Percentiles rank a stretch among this genome's conserved stretches.
These are phyloP conservation scores for Microsporum ferrugineum DNA, from an alignment of 2,329 filamentous ascomycete genomes.

Conservation along the genomic window DNA sequence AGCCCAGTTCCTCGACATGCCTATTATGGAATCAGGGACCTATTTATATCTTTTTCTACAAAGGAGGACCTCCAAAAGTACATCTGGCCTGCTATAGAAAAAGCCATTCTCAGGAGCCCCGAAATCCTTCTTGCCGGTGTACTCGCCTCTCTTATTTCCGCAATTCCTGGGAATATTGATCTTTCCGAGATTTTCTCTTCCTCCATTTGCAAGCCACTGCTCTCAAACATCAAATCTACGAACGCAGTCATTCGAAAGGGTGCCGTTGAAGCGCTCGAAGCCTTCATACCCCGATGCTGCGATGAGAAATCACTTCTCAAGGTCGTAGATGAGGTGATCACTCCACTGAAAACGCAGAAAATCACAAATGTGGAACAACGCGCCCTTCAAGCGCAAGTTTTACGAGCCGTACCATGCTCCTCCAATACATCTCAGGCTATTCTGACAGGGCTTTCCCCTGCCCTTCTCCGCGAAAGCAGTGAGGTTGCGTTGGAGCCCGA, in stretches of 20 bases:
- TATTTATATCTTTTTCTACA: constrained; percentile 65
- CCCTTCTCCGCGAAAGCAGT: constrained; percentile 76
- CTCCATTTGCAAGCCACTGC: constrained; percentile 70
- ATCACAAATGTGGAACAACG: constrained; percentile 76
- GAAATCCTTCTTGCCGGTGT: constrained; percentile 78
- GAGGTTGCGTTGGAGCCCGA: constrained; percentile 70
- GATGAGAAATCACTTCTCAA: constrained; percentile 48
- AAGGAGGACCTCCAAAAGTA: constrained; percentile 64
- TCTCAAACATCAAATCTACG: constrained; percentile 86
- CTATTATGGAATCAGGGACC: constrained; percentile 62
- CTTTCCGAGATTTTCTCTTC: constrained; percentile 60
- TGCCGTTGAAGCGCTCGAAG: constrained; percentile 61
- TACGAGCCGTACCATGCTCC: constrained; percentile 53
- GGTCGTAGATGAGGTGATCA: constrained; percentile 64
- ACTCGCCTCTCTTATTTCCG: constrained; percentile 58
- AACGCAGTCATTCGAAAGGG: constrained; percentile 67
- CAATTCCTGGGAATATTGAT: constrained; percentile 60
- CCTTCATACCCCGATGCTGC: constrained; percentile 55
- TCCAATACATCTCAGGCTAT: constrained; percentile 54
- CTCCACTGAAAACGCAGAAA: constrained; percentile 71
- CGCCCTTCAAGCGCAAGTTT: constrained; percentile 68
- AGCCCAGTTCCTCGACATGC: constrained; percentile 59
- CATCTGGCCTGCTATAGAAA: constrained; percentile 72
- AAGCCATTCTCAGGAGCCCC: constrained; percentile 74
- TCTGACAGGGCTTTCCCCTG: constrained; percentile 51